Percentiles rank a stretch among this genome's conserved stretches.
phyloP scores from a whole-genome alignment of 148 eudicot species.

The Bassia scoparia region DNA sequence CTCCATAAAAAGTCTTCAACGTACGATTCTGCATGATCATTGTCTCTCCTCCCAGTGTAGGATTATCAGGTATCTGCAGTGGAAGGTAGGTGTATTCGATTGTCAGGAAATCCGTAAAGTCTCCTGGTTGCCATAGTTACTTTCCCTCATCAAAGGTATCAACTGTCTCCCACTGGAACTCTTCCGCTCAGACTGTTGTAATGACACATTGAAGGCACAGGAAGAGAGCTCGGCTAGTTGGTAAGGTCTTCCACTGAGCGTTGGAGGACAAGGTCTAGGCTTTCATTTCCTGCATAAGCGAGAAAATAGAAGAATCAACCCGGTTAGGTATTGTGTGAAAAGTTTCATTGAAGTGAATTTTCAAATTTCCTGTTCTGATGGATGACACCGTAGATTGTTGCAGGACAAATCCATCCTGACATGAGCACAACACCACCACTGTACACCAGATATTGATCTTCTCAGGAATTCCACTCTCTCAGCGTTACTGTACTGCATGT shows the following conservation, averaged over 20 bases:
- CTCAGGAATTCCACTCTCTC: slow-evolving; percentile 3
- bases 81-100: background rate
- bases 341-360: slow-evolving; percentile 13
- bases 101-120: background rate
- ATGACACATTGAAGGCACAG: slow-evolving; percentile 12
- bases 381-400: slow-evolving; percentile 21
- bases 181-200: slow-evolving; percentile 11
- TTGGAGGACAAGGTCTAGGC: slow-evolving; percentile 27
- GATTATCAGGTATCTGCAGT: background rate
- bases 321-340: slow-evolving; percentile 24
- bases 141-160: slow-evolving; percentile 8
- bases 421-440: background rate
- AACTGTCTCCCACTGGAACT: slow-evolving; percentile 4
- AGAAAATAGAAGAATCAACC: slow-evolving; percentile 15
- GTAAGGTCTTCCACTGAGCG: slow-evolving; percentile 5
- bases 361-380: background rate
- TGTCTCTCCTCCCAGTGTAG: background rate
- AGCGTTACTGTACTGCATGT: background rate
- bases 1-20: slow-evolving; percentile 17
- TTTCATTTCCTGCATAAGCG: slow-evolving; percentile 16
- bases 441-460: slow-evolving; percentile 13
- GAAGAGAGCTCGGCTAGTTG: background rate
- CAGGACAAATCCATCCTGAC: slow-evolving; percentile 21
- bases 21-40: background rate
- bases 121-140: background rate